These are phyloP conservation scores for Oryza meyeriana DNA, from an alignment of 176 grass and related monocot species.

Conservation along the genomic window DNA sequence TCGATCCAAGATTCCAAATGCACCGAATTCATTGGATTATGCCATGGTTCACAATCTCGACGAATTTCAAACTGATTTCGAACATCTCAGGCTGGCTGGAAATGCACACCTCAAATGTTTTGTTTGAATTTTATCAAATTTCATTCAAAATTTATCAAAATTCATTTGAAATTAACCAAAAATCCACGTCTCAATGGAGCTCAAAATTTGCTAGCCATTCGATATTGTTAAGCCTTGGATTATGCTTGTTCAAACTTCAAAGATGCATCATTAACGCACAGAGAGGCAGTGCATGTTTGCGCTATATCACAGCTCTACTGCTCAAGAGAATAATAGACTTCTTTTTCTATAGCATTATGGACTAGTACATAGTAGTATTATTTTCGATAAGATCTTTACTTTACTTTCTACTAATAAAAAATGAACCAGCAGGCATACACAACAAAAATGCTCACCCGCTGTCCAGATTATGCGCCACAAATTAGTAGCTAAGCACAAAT, in stretches of 20 bases:
- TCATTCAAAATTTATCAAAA: too few species aligned
- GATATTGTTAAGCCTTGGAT: background rate
- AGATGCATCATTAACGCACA: background rate
- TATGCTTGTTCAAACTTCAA: background rate
- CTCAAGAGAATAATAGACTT: background rate
- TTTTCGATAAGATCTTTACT: constrained; percentile 5
- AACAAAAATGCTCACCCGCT: constrained; percentile 32
- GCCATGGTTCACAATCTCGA: too few species aligned
- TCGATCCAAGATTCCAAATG: too few species aligned
- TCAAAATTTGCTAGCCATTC: too few species aligned
- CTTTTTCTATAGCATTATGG: background rate
- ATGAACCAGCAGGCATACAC: background rate
- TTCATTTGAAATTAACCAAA: too few species aligned
- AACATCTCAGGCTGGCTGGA: too few species aligned
- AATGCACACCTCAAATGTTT: too few species aligned
- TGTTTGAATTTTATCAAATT: too few species aligned
- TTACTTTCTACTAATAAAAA: background rate
- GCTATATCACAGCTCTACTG: background rate
- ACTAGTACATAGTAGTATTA: background rate
- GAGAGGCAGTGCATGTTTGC: background rate
- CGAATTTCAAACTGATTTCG: too few species aligned
- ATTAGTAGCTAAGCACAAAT: constrained; percentile 5
- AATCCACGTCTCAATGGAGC: too few species aligned
- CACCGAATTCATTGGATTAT: too few species aligned
- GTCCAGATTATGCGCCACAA: constrained; percentile 16